Conservation (phyloP, 208 protist genomes). For the Leishmania amazonensis region DNA sequence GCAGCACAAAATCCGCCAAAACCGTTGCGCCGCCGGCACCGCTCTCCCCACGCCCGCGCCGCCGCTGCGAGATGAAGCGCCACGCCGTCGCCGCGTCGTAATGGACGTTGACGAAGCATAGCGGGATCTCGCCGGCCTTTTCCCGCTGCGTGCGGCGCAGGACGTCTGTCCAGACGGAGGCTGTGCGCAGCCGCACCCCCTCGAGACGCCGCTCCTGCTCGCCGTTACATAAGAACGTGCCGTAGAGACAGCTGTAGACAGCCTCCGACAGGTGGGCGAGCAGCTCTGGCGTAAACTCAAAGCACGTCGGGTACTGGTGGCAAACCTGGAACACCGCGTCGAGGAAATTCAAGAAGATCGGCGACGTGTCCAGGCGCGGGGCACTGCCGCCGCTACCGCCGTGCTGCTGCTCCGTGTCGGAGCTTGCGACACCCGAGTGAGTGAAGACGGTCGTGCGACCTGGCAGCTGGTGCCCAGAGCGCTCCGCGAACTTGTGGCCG, state of each 20-base stretch:
- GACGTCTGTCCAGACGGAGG: constrained; percentile 81
- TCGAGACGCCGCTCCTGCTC: constrained; percentile 83
- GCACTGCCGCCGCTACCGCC: constrained; percentile 13
- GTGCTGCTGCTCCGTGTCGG: constrained; percentile 51
- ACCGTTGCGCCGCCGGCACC: not conserved
- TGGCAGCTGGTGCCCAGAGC: constrained; percentile 72
- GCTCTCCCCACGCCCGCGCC: not conserved
- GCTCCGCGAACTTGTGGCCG: constrained; percentile 96
- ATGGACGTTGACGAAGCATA: constrained; percentile 64
- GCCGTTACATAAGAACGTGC: constrained; percentile 86
- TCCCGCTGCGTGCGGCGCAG: constrained; percentile 51
- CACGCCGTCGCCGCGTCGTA: constrained; percentile 77
- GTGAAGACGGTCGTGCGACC: constrained; percentile 53
- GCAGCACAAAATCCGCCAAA: constrained; percentile 35
- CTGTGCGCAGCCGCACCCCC: constrained; percentile 62
- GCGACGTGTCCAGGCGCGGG: constrained; percentile 69
- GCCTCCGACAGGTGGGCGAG: constrained; percentile 85
- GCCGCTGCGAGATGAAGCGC: constrained; percentile 47
- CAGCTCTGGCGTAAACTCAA: constrained; percentile 94
- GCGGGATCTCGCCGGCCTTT: constrained; percentile 45
- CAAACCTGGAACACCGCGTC: constrained; percentile 95
- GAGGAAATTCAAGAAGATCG: constrained; percentile 96
- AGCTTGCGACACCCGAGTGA: constrained; percentile 40
- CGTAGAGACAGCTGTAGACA: constrained; percentile 87
- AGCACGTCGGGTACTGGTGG: constrained; percentile 90